These are phyloP conservation scores for Echites panduratus DNA, from an alignment of 257 asterid genomes.

Conservation along the genomic window DNA sequence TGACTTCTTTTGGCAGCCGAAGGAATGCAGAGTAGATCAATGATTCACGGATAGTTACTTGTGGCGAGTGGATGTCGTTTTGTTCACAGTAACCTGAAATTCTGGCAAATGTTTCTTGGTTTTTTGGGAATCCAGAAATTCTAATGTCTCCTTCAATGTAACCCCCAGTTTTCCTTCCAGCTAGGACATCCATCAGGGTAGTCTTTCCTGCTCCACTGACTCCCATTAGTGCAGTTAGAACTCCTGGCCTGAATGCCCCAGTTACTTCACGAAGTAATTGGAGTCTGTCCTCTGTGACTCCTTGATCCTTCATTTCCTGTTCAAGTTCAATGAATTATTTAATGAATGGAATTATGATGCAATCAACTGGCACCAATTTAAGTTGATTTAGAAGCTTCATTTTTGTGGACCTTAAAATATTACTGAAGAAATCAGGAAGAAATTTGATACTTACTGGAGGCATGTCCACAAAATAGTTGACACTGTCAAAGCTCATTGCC, in stretches of 20 bases:
- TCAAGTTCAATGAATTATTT: background rate
- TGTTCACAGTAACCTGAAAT: slow-evolving; percentile 72
- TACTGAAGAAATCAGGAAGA: background rate
- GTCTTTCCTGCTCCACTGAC: slow-evolving; percentile 82
- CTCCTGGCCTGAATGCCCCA: slow-evolving; percentile 69
- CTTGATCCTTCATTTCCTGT: slow-evolving; percentile 53
- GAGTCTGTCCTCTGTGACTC: slow-evolving; percentile 47
- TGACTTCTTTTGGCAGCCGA: slow-evolving; percentile 46
- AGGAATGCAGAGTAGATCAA: slow-evolving; percentile 58
- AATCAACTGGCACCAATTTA: background rate
- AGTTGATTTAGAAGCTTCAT: background rate
- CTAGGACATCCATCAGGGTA: slow-evolving; percentile 65
- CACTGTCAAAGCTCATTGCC: slow-evolving; percentile 45
- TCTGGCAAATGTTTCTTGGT: slow-evolving; percentile 66
- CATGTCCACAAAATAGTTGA: slow-evolving; percentile 53
- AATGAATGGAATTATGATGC: background rate
- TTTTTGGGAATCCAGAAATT: slow-evolving; percentile 59
- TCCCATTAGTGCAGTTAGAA: slow-evolving; percentile 69
- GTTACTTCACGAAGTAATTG: slow-evolving; percentile 51
- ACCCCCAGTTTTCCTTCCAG: slow-evolving; percentile 63
- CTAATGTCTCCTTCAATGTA: slow-evolving; percentile 56
- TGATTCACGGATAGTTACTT: slow-evolving; percentile 58
- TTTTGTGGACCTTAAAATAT: background rate
- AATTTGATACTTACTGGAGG: slow-evolving; percentile 38
- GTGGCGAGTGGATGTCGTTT: slow-evolving; percentile 62